These are phyloP conservation scores for Talaromyces sp. DNA, from an alignment of 2,329 filamentous ascomycete species.

Conservation along the genomic window DNA sequence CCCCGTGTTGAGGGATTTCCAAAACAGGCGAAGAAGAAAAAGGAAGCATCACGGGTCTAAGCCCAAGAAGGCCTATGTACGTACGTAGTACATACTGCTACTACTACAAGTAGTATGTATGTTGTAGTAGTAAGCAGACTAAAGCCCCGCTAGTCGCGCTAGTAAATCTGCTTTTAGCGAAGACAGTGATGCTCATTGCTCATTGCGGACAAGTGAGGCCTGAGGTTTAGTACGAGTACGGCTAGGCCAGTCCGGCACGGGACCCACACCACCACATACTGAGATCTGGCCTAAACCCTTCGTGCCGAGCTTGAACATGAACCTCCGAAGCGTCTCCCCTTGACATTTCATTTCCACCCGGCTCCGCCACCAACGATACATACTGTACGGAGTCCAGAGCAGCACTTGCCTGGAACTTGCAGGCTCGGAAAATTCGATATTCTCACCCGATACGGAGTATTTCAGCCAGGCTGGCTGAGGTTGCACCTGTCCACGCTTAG, in stretches of 20 bases:
- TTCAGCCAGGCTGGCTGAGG: neutral
- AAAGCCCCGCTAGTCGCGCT: neutral
- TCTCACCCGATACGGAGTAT: too few relatives aligned
- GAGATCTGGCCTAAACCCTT: neutral
- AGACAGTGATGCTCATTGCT: neutral
- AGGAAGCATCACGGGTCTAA: neutral
- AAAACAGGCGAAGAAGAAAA: neutral
- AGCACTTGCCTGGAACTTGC: neutral
- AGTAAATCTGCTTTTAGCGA: neutral
- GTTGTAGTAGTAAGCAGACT: too few relatives aligned
- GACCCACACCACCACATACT: neutral
- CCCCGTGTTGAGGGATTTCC: neutral
- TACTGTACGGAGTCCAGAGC: neutral
- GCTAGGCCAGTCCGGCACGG: neutral
- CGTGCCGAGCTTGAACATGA: neutral
- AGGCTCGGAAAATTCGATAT: neutral
- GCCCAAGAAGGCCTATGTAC: neutral
- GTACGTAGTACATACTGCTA: too few relatives aligned
- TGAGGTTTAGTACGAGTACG: neutral
- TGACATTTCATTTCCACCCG: neutral
- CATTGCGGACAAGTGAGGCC: neutral
- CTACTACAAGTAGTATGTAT: too few relatives aligned
- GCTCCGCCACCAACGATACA: neutral
- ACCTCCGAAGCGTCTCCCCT: neutral
- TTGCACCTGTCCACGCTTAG: neutral